Conservation (phyloP, 176 grass and related monocot species). For the Carex scoparia region DNA sequence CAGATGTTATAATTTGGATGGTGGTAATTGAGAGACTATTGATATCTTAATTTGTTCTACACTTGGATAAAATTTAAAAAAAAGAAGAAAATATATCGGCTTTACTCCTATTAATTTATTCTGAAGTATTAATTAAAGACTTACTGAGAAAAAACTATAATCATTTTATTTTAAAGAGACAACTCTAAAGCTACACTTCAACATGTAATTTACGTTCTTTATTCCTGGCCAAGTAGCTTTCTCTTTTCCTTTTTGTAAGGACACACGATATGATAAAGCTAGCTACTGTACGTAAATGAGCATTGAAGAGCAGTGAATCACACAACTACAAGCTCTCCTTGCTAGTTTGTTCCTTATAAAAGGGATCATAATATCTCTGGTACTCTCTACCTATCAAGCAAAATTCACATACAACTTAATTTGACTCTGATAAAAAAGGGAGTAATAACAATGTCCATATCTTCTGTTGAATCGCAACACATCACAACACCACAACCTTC, state of each 20-base stretch:
- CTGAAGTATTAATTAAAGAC: neutral
- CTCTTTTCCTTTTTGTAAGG: neutral
- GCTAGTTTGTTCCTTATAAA: neutral
- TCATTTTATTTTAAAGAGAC: neutral
- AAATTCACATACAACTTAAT: neutral
- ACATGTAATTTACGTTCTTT: neutral
- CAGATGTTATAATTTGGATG: no score
- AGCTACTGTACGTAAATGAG: neutral
- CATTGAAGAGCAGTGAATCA: neutral
- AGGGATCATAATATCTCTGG: neutral
- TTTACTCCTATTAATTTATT: neutral
- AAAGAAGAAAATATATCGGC: no score
- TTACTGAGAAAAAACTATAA: neutral
- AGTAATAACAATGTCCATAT: neutral
- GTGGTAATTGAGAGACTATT: no score
- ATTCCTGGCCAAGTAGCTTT: neutral
- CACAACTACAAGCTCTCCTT: neutral
- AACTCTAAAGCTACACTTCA: neutral
- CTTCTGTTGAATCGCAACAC: no score
- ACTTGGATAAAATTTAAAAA: no score
- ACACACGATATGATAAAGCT: neutral
- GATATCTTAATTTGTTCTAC: no score
- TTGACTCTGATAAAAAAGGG: neutral
- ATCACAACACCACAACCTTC: neutral
- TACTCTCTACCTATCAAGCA: neutral